A percentile compares a stretch with the other conserved stretches of the same genome.
phyloP scores from a whole-genome alignment of 768 basidiomycete species.

The Lyophyllum shimeji region DNA sequence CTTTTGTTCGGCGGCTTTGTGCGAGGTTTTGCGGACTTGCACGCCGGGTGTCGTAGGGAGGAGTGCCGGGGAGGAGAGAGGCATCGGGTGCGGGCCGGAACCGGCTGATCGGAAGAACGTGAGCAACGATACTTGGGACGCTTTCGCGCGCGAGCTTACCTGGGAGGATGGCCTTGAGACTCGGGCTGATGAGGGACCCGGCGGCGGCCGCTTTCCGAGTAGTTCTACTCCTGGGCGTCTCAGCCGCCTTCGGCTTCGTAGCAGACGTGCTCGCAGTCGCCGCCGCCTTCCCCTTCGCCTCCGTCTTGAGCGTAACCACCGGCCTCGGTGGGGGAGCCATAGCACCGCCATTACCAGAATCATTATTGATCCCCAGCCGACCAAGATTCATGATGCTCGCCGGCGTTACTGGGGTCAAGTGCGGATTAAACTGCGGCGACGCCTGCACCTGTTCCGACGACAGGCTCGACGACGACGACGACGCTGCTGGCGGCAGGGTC shows the following conservation, averaged over 20 bases:
- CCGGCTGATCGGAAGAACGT: conserved; percentile 19
- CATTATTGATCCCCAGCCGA: conserved; percentile 50
- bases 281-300: conserved; percentile 22
- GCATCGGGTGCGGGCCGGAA: conserved; percentile 13
- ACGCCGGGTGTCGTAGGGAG: conserved; percentile 23
- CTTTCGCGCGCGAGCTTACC: too few relatives aligned
- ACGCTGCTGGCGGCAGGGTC: too few relatives aligned
- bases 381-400: conserved; percentile 92
- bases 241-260: conserved; percentile 22
- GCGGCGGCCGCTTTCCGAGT: conserved; percentile 26
- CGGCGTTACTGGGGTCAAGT: conserved; percentile 80
- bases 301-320: conserved; percentile 10
- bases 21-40: conserved; percentile 71
- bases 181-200: conserved; percentile 45
- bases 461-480: conserved; percentile 13
- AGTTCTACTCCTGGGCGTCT: conserved; percentile 20
- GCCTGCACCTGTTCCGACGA: conserved; percentile 10
- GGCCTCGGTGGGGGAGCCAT: conserved; percentile 32
- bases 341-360: conserved; percentile 16
- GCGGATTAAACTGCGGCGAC: conserved; percentile 22
- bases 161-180: conserved; percentile 72
- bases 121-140: too few relatives aligned
- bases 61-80: conserved; percentile 3
- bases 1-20: conserved; percentile 97
- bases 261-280: conserved; percentile 20